A percentile compares a stretch with the other conserved stretches of the same genome.
phyloP scores from a whole-genome alignment of 1,284 basidiomycete species.

The Bjerkandera adusta region DNA sequence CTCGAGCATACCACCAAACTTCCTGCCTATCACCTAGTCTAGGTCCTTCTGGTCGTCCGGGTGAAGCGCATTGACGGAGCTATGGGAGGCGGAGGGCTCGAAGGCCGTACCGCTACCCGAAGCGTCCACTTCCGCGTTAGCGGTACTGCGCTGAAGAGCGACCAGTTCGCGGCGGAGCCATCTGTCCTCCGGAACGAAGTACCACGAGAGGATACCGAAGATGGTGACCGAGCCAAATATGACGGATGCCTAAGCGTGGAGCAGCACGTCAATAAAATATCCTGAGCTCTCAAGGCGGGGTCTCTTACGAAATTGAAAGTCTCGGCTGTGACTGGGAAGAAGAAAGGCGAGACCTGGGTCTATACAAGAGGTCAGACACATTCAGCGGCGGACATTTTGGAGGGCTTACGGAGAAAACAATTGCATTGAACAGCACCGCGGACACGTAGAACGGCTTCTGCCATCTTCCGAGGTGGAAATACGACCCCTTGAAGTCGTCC shows the following conservation, averaged over 20 bases:
- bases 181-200: slow-evolving; percentile 68
- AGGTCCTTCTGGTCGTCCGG: too few relatives aligned
- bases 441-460: slow-evolving; percentile 66
- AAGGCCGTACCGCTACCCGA: too few relatives aligned
- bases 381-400: too few relatives aligned
- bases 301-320: slow-evolving; percentile 78
- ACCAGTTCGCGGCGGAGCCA: slow-evolving; percentile 72
- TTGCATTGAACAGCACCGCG: slow-evolving; percentile 66
- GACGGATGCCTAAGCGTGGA: slow-evolving; percentile 54
- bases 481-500: slow-evolving; percentile 59
- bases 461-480: slow-evolving; percentile 67
- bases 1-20: too few relatives aligned
- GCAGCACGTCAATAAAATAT: background rate
- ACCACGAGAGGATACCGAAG: slow-evolving; percentile 75
- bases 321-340: slow-evolving; percentile 70
- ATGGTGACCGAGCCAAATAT: slow-evolving; percentile 78
- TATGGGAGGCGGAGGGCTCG: too few relatives aligned
- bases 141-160: slow-evolving; percentile 14
- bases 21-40: too few relatives aligned
- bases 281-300: too few relatives aligned
- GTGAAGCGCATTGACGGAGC: too few relatives aligned
- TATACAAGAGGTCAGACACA: slow-evolving; percentile 25
- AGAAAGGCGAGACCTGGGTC: slow-evolving; percentile 80
- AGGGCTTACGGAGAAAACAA: slow-evolving; percentile 72
- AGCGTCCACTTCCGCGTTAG: slow-evolving; percentile 25